Conservation (phyloP, 345 rosid species). For the Citrus inodora region DNA sequence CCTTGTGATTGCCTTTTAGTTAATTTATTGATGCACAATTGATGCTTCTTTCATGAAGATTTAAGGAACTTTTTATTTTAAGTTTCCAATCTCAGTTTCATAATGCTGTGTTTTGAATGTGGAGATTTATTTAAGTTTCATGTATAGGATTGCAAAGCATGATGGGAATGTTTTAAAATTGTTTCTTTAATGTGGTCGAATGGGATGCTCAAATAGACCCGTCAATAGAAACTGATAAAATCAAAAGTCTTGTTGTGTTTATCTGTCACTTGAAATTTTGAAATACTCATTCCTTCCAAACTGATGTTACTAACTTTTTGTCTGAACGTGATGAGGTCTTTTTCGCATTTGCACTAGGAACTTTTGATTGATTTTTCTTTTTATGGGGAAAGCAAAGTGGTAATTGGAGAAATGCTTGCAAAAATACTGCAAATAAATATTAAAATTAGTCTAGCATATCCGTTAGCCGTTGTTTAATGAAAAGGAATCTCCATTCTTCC, state of each 20-base stretch:
- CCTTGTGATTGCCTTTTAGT: background rate
- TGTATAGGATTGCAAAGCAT: background rate
- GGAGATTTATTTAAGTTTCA: background rate
- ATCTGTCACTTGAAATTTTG: background rate
- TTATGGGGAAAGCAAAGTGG: background rate
- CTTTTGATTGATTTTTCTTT: background rate
- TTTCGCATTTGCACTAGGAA: background rate
- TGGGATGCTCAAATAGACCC: background rate
- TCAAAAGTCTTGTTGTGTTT: background rate
- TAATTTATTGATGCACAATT: background rate
- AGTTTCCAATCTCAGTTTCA: background rate
- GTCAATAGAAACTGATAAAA: background rate
- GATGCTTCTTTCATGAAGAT: background rate
- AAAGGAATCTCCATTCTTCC: background rate
- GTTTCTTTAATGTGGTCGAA: background rate
- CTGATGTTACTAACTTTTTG: background rate
- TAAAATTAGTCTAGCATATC: background rate
- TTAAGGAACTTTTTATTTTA: background rate
- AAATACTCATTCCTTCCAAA: background rate
- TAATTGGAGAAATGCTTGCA: background rate
- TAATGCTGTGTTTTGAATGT: background rate
- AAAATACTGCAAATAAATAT: background rate
- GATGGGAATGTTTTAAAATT: background rate
- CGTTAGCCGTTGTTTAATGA: background rate
- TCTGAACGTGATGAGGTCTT: background rate